A percentile compares a stretch with the other conserved stretches of the same genome.
phyloP scores from a whole-genome alignment of 1,284 basidiomycete genomes.

The Mycena sp. region DNA sequence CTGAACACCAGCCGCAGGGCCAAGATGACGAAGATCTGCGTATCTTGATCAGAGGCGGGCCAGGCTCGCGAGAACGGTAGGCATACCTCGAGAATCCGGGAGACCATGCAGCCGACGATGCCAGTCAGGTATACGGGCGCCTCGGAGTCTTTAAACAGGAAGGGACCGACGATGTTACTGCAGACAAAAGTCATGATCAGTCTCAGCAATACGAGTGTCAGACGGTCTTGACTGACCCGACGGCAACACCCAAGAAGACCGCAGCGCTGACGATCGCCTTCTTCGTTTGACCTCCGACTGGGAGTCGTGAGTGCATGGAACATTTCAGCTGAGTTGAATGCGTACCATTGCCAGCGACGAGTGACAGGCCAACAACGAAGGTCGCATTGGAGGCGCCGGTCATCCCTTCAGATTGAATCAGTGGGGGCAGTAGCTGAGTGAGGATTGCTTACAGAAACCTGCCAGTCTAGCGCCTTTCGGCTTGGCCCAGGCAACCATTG shows the following conservation, averaged over 20 bases:
- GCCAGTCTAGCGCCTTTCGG: conserved; percentile 31
- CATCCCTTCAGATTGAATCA: conserved; percentile 31
- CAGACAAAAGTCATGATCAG: conserved; percentile 29
- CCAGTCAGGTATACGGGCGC: conserved; percentile 52
- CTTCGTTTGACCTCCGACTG: conserved; percentile 53
- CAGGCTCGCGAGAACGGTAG: neutral
- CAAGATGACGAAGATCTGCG: conserved; percentile 12
- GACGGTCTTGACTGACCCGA: conserved; percentile 36
- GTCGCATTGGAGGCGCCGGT: conserved; percentile 53
- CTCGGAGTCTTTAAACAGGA: conserved; percentile 49
- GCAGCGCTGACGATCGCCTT: conserved; percentile 44
- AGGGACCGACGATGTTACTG: conserved; percentile 50
- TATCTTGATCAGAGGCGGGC: too few relatives aligned
- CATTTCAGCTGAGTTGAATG: neutral
- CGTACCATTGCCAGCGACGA: conserved; percentile 54
- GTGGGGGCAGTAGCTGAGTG: too few relatives aligned
- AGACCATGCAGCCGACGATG: conserved; percentile 50
- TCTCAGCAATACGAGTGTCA: neutral
- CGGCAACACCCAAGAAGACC: conserved; percentile 41
- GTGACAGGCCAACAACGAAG: conserved; percentile 54
- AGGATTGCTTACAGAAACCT: conserved; percentile 35
- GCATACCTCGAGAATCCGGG: conserved; percentile 37
- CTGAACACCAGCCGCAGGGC: conserved; percentile 40
- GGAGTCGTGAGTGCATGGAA: neutral
- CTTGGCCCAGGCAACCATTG: conserved; percentile 38